Evolutionary conservation across 2,329 filamentous ascomycete genomes (phyloP).

Genomic region (Fusarium sp.): DNA sequence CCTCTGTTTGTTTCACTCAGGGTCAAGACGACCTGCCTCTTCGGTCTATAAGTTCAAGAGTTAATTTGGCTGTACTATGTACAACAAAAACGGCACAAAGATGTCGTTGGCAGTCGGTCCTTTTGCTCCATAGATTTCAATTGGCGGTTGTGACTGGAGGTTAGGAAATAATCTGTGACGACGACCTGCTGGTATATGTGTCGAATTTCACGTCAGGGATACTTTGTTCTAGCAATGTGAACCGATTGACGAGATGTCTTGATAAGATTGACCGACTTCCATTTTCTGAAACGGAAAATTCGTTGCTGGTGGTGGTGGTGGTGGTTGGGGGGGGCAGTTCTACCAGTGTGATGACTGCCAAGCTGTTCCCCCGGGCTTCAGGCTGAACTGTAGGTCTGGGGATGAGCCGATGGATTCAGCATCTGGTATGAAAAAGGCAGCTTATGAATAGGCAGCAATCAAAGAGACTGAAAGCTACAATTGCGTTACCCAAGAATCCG

Average conservation of each 20-base stretch:
- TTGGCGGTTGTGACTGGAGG: not conserved
- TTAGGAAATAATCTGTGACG: not conserved
- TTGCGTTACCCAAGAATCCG: conserved; percentile 8
- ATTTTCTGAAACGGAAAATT: conserved; percentile 16
- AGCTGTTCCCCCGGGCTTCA: conserved; percentile 7
- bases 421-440: conserved; percentile 4
- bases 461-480: not conserved
- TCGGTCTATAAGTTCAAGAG: conserved; percentile 4
- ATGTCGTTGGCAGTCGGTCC: not conserved
- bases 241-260: not conserved
- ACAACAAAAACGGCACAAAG: conserved; percentile 14
- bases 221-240: not conserved
- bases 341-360: conserved; percentile 6
- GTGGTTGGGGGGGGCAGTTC: not conserved
- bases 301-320: no score
- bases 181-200: not conserved
- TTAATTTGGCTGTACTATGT: conserved; percentile 2
- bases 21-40: conserved; percentile 25
- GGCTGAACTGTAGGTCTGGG: conserved; percentile 10
- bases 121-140: not conserved
- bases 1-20: conserved; percentile 19
- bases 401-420: not conserved
- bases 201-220: conserved; percentile 2
- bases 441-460: conserved; percentile 4
- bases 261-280: conserved; percentile 9